phyloP scores from a whole-genome alignment of 1,284 basidiomycete genomes.

The Tilletia indica region DNA sequence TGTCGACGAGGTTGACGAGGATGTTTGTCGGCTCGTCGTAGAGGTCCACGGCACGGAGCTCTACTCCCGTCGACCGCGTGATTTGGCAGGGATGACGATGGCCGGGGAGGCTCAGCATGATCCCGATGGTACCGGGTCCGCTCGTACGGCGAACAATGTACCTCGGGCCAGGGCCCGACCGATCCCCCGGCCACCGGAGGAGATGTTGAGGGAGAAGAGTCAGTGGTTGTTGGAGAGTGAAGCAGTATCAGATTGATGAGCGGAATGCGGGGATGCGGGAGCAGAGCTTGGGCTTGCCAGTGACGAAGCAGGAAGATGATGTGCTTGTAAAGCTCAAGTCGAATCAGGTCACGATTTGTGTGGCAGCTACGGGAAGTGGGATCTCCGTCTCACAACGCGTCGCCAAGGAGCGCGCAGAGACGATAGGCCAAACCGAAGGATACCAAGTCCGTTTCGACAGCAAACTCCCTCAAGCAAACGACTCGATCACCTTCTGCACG shows the following conservation, averaged over 20 bases:
- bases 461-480: conserved; percentile 75
- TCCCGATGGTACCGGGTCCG: conserved; percentile 13
- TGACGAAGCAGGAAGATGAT: conserved; percentile 57
- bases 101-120: conserved; percentile 28
- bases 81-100: conserved; percentile 27
- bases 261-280: conserved; percentile 68
- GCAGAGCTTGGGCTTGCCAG: conserved; percentile 70
- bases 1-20: conserved; percentile 69
- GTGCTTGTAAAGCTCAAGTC: conserved; percentile 66
- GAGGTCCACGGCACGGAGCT: conserved; percentile 63
- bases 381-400: conserved; percentile 90
- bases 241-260: conserved; percentile 69
- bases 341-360: conserved; percentile 85
- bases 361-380: conserved; percentile 92
- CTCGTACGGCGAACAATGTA: conserved; percentile 28
- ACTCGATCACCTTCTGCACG: conserved; percentile 86
- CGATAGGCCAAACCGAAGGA: conserved; percentile 72
- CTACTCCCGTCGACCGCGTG: conserved; percentile 49
- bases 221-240: conserved; percentile 63
- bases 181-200: conserved; percentile 36
- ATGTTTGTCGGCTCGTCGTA: conserved; percentile 67
- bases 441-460: conserved; percentile 92
- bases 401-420: conserved; percentile 81
- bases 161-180: conserved; percentile 28
- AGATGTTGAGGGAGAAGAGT: conserved; percentile 63